A percentile compares a stretch with the other conserved stretches of the same genome.
Evolutionary conservation across 768 basidiomycete species (phyloP).

Genomic region (Artomyces pyxidatus): DNA sequence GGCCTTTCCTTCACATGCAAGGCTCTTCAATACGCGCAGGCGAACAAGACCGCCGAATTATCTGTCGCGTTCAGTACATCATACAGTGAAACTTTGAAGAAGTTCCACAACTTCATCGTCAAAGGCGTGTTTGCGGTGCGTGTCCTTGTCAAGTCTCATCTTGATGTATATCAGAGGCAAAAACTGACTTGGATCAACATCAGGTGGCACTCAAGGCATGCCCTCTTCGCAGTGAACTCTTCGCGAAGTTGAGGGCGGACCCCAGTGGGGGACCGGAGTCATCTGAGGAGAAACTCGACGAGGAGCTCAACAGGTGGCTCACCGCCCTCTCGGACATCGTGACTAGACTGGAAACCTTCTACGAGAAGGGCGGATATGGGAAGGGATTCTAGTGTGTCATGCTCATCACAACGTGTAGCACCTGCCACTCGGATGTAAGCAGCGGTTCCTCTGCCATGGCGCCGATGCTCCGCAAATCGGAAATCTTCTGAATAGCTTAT

Average conservation of each 20-base stretch:
- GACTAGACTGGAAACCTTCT: conserved; percentile 37
- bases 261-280: conserved; percentile 26
- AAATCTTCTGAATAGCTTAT: no score
- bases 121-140: conserved; percentile 46
- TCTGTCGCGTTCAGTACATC: conserved; percentile 66
- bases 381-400: conserved; percentile 32
- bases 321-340: conserved; percentile 43
- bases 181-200: background rate
- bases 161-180: no score
- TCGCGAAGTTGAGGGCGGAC: conserved; percentile 42
- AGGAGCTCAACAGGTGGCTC: conserved; percentile 45
- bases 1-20: conserved; percentile 86
- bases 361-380: conserved; percentile 30
- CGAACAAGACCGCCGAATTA: conserved; percentile 57
- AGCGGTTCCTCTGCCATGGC: no score
- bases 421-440: no score
- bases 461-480: no score
- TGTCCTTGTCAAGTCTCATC: conserved; percentile 12
- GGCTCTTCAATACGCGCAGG: conserved; percentile 66
- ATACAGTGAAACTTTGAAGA: conserved; percentile 77
- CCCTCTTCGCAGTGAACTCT: conserved; percentile 52
- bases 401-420: background rate
- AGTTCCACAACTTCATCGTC: conserved; percentile 75
- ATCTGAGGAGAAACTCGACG: conserved; percentile 36
- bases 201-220: conserved; percentile 64